Conservation (phyloP, 164 flowering plant species). For the Annona cherimola region DNA sequence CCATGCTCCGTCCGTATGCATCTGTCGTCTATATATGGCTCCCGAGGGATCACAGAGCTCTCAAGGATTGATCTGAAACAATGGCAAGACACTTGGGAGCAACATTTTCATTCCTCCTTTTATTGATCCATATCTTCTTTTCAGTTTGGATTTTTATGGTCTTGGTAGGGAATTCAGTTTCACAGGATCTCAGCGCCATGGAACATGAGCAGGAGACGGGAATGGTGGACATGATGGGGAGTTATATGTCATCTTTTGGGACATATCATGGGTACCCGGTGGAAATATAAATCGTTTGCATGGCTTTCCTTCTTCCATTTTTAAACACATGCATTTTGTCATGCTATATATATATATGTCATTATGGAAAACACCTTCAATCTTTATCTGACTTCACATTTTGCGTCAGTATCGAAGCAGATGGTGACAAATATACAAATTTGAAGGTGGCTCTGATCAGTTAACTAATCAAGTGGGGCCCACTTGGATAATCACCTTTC, state of each 20-base stretch:
- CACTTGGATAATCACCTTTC: too few relatives aligned
- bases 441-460: too few relatives aligned
- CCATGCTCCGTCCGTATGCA: background rate
- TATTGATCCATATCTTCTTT: background rate
- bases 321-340: background rate
- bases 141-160: background rate
- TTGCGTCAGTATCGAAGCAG: too few relatives aligned
- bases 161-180: background rate
- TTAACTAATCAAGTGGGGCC: too few relatives aligned
- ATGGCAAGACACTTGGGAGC: conserved; percentile 1
- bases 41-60: background rate
- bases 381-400: too few relatives aligned
- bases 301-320: background rate
- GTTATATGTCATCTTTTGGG: background rate
- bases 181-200: conserved; percentile 3
- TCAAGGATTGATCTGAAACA: background rate
- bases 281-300: background rate
- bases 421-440: too few relatives aligned
- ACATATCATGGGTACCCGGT: conserved; percentile 9
- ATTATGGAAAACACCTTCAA: background rate
- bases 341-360: background rate
- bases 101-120: background rate
- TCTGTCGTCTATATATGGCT: background rate
- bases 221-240: background rate
- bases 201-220: background rate